Evolutionary conservation across 116 monocot genomes (phyloP), one percentile per base, ranked within the genome.

Genomic region (Thalassia testudinum): DNA sequence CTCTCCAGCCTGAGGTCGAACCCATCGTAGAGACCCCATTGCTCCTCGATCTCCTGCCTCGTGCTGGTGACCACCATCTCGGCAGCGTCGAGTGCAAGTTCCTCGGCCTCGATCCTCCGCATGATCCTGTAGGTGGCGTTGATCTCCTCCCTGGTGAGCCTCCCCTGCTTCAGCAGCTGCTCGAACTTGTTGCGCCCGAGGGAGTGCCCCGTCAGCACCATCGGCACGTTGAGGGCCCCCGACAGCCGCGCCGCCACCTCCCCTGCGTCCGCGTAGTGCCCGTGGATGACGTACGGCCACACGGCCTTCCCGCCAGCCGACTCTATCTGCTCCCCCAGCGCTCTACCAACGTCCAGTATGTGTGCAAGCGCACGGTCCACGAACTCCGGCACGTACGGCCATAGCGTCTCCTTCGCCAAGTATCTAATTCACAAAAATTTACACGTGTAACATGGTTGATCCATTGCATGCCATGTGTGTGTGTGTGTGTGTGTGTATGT

Each of bases 121-220:
- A 50, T 52, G 47, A 87, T 87, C 62, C 49, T 48, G 62, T 87
- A 87, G 0, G 76, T 79, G 19, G 64, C 20, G 42, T 82, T 62
- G 24, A 87, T 78, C 14, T 82, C 82, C 20, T 58, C 75, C 44
- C 64, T 57, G 37, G 49, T 54, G 19, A 76, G 58, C 27, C 79
- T 60, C 13, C 82, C 87, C 42, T 78, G 76, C 59, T 78, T 87
- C 24, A 87, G 62, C 21, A 87, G 67, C 66, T 87, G 87, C 60
- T 87, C 87, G 11, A 87, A 68, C 68, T 87, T 87, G 75, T 82
- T 87, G 6, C 87, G 56, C 8, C 87, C 87, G 23, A 87, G 54
- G 0, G 87, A 87, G 64, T 87, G 87, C 5, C 87, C 87, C 0
- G 87, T 87, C 43, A 82, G 62, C 12, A 76, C 87, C 87, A 82